These are phyloP conservation scores for Phialophora chinensis DNA, from an alignment of 2,329 filamentous ascomycete species.

Conservation along the genomic window DNA sequence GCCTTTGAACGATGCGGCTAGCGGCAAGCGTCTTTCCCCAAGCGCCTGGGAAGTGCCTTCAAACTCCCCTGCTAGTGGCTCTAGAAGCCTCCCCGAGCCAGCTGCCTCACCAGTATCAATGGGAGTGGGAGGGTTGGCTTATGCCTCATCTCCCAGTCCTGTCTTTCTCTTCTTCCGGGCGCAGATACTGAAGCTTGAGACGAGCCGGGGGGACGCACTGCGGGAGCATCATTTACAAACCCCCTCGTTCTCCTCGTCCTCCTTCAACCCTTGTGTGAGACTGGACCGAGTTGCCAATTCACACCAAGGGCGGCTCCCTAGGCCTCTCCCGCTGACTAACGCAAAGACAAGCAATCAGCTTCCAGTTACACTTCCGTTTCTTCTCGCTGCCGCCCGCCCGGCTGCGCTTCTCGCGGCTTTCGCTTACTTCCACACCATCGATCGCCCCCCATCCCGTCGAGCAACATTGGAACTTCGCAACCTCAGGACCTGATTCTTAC, in stretches of 20 bases:
- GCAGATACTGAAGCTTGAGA: constrained; percentile 2
- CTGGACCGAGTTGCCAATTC: background rate
- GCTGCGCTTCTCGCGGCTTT: constrained; percentile 36
- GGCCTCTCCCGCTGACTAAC: constrained; percentile 10
- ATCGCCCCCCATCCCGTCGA: background rate
- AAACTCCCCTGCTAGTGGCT: constrained; percentile 2
- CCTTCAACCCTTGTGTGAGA: background rate
- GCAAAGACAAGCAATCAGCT: constrained; percentile 11
- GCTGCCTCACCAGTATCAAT: constrained; percentile 12
- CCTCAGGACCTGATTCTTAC: constrained; percentile 8
- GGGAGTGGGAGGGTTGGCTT: constrained; percentile 14
- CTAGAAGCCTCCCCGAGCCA: constrained; percentile 15
- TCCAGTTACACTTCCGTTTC: background rate
- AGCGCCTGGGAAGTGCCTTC: constrained; percentile 18
- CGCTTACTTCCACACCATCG: constrained; percentile 29
- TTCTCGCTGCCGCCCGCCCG: constrained; percentile 24
- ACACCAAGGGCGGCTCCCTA: constrained; percentile 15
- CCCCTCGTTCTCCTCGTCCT: constrained; percentile 3
- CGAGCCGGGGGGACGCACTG: background rate
- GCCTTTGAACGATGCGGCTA: constrained; percentile 10
- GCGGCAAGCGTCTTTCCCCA: constrained; percentile 27
- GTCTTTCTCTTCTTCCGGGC: background rate
- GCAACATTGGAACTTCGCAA: constrained; percentile 7
- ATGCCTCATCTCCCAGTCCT: background rate
- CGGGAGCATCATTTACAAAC: background rate